Evolutionary conservation across 208 protist species (phyloP), one percentile per base, ranked within the genome.

Genomic region (Vickermania spadyakhi): DNA sequence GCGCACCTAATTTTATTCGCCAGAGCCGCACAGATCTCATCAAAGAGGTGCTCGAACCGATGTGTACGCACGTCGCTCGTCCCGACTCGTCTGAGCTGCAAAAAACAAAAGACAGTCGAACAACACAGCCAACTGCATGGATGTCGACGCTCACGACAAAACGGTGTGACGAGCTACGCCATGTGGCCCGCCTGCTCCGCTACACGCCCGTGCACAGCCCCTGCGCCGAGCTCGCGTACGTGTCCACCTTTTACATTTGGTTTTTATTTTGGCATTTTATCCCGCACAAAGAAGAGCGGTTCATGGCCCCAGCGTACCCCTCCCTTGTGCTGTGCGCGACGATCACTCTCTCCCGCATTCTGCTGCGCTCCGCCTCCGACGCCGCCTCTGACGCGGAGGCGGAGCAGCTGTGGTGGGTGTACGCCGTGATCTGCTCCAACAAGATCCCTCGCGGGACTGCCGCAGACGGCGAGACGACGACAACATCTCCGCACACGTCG

Each of bases 201-300:
- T 45, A 4, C n/a, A 29, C 26, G 11, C 30, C 31, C 26, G 28
- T 28, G 31, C 4, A 1, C 18, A 31, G 5, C 13, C 42, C 23
- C 0, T 31, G n/a, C 23, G 31, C 31, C n/a, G 23, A 67, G 56
- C 62, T 91, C 31, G 61, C 81, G n/a, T 85, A 80, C 66, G 67
- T 91, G 5, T 65, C 68, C 5, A 85, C 93, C 13, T 94, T 93
- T 49, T 94, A 84, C 53, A 26, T 97, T 14, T 97, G 91, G 91
- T 73, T 97, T 42, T 36, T 22, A 14, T 91, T 97, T 42, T 96
- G 96, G 85, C 65, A 85, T 2, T 58, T 58, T 23, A 62, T 96
- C 31, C 72, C 93, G n/a, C 94, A 98, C 76, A 98, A 98, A 71
- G 96, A 98, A 57, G 94, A 98, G 71, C 81, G 91, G 28, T 98